Percentiles rank a stretch among this genome's conserved stretches.
Conservation (phyloP, 257 asterid genomes). For the Ophiorrhiza pumila region DNA sequence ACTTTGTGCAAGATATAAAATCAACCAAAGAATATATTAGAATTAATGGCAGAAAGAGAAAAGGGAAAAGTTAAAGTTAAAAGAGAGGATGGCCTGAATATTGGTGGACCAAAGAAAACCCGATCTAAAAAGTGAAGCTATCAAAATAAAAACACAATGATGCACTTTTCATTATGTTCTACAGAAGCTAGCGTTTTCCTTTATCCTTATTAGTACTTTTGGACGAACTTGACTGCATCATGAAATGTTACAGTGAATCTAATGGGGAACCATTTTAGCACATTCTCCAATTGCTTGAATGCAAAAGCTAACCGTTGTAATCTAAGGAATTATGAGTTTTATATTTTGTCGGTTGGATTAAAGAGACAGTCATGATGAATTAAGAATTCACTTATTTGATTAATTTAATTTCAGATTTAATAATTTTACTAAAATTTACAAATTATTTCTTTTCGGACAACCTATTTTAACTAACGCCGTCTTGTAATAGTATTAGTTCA, state of each 20-base stretch:
- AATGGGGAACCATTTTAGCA: background rate
- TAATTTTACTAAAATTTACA: too few species aligned
- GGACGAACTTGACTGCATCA: slow-evolving; percentile 41
- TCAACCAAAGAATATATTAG: too few species aligned
- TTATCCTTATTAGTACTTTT: slow-evolving; percentile 27
- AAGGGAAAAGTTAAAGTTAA: background rate
- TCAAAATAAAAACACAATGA: slow-evolving; percentile 24
- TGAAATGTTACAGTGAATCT: slow-evolving; percentile 10
- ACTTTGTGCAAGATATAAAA: too few species aligned
- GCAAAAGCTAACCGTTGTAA: background rate
- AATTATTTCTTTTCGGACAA: too few species aligned
- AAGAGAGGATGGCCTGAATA: slow-evolving; percentile 23
- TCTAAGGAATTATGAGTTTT: too few species aligned
- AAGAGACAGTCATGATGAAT: too few species aligned
- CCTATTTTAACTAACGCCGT: too few species aligned
- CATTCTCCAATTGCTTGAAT: background rate
- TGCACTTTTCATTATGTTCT: slow-evolving; percentile 15
- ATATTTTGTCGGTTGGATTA: too few species aligned
- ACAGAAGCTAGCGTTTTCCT: slow-evolving; percentile 1
- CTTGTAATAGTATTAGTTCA: too few species aligned
- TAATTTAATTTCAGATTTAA: too few species aligned
- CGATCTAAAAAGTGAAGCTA: slow-evolving; percentile 36
- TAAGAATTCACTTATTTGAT: too few species aligned
- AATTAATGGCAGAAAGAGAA: background rate
- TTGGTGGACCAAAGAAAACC: slow-evolving; percentile 40